Base-by-base conservation (phyloP, 140 eudicot species). In the Bidens hawaiensis region DNA sequence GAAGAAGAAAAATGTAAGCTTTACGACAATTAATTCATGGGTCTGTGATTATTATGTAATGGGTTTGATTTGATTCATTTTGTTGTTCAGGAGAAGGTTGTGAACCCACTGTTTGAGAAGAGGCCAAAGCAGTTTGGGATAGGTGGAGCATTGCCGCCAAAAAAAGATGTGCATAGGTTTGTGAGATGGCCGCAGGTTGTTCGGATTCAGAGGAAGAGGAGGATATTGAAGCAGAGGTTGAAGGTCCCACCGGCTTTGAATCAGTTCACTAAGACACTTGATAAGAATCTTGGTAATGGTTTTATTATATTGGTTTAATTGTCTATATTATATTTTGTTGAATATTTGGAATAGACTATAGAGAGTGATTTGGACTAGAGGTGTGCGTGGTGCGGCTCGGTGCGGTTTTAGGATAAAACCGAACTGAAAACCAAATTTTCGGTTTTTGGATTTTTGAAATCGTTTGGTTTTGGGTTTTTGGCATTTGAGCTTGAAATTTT, bases 251-350 rank as follows among this genome's bases (percentile, higher is more conserved):
- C 83, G 4, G 74, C 80, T 6, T 49, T 79, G 74, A 79, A 79
- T 27, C 84, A 79, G 72, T 79, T 79, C 61, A 79, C 84, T n/a
- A 79, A 74, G 64, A 75, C 84, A 3, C 84, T 79, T 18, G 84
- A 79, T 71, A 79, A 79, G 74, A 79, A 74, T 23, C 80, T 79
- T 31, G 84, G 80, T 74, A 34, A 4, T n/a, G n/a, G n/a, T n/a
- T n/a, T n/a, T n/a, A n/a, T n/a, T n/a, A n/a, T n/a, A n/a, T n/a
- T n/a, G n/a, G n/a, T n/a, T n/a, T n/a, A n/a, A n/a, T n/a, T n/a
- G n/a, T n/a, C n/a, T n/a, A n/a, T n/a, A n/a, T n/a, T n/a, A n/a
- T n/a, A n/a, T n/a, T n/a, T n/a, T n/a, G n/a, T n/a, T n/a, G n/a
- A n/a, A n/a, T n/a, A n/a, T n/a, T n/a, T n/a, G n/a, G n/a, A n/a